These are phyloP conservation scores for Zasmidium cellare DNA, from an alignment of 2,329 filamentous ascomycete genomes.

Conservation along the genomic window DNA sequence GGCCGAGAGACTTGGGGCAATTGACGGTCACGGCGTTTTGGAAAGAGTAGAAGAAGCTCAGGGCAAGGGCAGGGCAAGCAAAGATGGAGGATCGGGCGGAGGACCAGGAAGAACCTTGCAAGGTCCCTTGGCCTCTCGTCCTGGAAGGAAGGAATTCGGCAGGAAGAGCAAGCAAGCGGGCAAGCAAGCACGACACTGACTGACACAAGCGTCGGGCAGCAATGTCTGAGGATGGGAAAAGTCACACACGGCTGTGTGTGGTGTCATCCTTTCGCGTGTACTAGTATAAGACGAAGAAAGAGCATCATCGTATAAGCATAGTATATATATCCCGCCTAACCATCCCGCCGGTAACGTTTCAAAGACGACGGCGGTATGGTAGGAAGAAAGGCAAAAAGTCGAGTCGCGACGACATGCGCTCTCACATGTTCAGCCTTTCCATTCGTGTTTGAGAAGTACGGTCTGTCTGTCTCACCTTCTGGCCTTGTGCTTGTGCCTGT, in stretches of 20 bases:
- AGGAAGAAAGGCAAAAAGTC: too few species aligned
- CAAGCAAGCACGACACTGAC: background rate
- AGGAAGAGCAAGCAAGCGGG: background rate
- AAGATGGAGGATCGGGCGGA: background rate
- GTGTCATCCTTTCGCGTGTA: constrained; percentile 1
- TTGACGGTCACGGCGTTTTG: too few species aligned
- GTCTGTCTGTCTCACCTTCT: constrained; percentile 1
- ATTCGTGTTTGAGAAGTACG: too few species aligned
- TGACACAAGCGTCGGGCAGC: constrained; percentile 2
- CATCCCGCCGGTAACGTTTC: background rate
- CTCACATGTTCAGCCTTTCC: too few species aligned
- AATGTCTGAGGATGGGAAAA: too few species aligned
- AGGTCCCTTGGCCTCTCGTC: background rate
- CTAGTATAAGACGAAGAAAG: too few species aligned
- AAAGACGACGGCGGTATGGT: background rate
- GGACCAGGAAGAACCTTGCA: constrained; percentile 2
- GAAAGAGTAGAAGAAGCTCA: too few species aligned
- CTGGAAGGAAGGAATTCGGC: constrained; percentile 10
- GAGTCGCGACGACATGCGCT: too few species aligned
- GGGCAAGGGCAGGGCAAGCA: too few species aligned
- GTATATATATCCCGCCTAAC: background rate
- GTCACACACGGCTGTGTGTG: background rate
- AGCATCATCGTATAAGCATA: too few species aligned
- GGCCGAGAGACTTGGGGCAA: background rate
- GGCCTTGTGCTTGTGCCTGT: background rate